These are phyloP conservation scores for Pleurotus citrinopileatus DNA, from an alignment of 768 basidiomycete genomes.

Conservation along the genomic window DNA sequence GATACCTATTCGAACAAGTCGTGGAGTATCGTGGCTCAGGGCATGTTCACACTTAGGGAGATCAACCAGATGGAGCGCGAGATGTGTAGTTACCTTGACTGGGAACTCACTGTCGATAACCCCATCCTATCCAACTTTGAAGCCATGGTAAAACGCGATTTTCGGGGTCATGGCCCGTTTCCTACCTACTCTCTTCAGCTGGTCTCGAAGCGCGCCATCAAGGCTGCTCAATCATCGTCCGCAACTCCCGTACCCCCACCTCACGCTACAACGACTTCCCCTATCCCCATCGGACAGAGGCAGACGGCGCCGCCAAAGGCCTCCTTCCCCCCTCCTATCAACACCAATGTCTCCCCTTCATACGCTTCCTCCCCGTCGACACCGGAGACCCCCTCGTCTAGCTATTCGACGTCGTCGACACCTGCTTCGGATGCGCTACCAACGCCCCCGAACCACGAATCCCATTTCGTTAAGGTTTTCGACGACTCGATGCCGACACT, in stretches of 20 bases:
- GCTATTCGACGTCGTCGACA: slow-evolving; percentile 50
- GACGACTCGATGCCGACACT: slow-evolving; percentile 38
- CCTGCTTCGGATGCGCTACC: slow-evolving; percentile 61
- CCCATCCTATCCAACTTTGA: slow-evolving; percentile 61
- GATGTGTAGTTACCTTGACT: slow-evolving; percentile 91
- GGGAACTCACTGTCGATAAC: slow-evolving; percentile 80
- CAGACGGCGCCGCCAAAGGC: slow-evolving; percentile 29
- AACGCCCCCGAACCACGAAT: slow-evolving; percentile 53
- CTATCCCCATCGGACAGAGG: slow-evolving; percentile 45
- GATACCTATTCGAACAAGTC: slow-evolving; percentile 94
- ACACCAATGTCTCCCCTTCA: slow-evolving; percentile 23
- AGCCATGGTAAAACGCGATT: slow-evolving; percentile 56
- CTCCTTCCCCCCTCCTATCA: slow-evolving; percentile 27
- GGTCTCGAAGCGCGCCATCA: slow-evolving; percentile 58
- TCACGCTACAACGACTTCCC: slow-evolving; percentile 39
- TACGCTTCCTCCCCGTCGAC: slow-evolving; percentile 30
- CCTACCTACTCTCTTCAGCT: slow-evolving; percentile 62
- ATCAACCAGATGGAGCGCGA: slow-evolving; percentile 97
- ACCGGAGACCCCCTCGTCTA: slow-evolving; percentile 52
- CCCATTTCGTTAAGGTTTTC: slow-evolving; percentile 43
- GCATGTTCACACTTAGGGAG: slow-evolving; percentile 81
- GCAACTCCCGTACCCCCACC: slow-evolving; percentile 41
- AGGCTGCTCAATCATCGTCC: slow-evolving; percentile 36
- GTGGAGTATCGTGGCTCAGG: slow-evolving; percentile 88
- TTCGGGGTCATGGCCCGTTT: slow-evolving; percentile 49